A percentile compares a stretch with the other conserved stretches of the same genome.
These are phyloP conservation scores for Pyricularia grisea DNA, from an alignment of 2,329 filamentous ascomycete genomes.

Conservation along the genomic window DNA sequence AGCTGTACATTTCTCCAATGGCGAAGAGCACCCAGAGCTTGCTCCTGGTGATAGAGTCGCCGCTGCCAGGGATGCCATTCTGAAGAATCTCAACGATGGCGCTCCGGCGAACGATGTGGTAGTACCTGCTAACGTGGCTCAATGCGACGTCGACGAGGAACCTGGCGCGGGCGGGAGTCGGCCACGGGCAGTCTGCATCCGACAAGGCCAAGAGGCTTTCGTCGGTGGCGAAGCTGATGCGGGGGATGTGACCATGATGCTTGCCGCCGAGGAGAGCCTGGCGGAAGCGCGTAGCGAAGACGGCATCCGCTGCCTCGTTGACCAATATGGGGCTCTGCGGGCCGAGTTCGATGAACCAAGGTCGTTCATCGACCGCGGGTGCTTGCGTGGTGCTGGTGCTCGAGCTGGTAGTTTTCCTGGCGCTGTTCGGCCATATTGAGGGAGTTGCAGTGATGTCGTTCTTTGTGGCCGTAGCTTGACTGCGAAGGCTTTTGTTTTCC, in stretches of 20 bases:
- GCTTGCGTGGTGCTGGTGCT: background rate
- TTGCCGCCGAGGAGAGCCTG: background rate
- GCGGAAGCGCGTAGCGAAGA: slow-evolving; percentile 2
- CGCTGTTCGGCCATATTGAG: background rate
- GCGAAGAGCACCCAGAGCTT: slow-evolving; percentile 7
- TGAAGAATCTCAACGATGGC: slow-evolving; percentile 4
- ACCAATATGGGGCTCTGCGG: slow-evolving; percentile 2
- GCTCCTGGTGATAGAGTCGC: slow-evolving; percentile 4
- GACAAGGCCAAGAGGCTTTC: slow-evolving; percentile 3
- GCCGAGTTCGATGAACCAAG: slow-evolving; percentile 2
- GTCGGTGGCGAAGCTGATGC: slow-evolving; percentile 3
- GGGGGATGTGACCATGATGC: slow-evolving; percentile 1
- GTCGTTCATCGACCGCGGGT: background rate
- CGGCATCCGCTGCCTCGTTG: slow-evolving; percentile 3
- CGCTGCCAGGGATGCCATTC: background rate
- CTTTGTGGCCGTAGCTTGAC: background rate
- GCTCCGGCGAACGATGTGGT: slow-evolving; percentile 5
- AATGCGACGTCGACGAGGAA: slow-evolving; percentile 4
- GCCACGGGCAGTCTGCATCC: slow-evolving; percentile 1
- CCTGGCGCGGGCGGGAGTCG: background rate
- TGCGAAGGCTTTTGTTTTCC: slow-evolving; percentile 5
- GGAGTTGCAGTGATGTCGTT: background rate
- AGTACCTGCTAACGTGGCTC: background rate
- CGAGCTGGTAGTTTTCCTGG: background rate
- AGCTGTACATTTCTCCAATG: slow-evolving; percentile 7